Base-by-base conservation (phyloP, 495 filamentous ascomycete species). In the Staphylotrichum tortipilum region DNA sequence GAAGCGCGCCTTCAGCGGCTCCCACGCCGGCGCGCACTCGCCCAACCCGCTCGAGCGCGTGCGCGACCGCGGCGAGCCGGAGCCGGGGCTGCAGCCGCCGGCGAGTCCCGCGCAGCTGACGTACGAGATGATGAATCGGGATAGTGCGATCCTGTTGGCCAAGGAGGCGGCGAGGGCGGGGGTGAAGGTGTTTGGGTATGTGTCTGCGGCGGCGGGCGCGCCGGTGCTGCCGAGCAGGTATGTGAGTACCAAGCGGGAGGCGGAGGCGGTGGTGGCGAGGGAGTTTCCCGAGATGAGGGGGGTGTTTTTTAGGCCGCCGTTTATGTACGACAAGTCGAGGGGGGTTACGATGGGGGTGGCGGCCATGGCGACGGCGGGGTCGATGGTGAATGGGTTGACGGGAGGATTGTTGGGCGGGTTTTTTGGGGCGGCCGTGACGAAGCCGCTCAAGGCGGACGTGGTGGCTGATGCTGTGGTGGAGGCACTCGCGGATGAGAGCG, bases 71-170 rank as follows among this genome's bases (percentile, higher is more conserved):
- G 19, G 35, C 17, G 17, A 5, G 11, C 11, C 18, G 9, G 26
- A 10, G 21, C 22, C 3, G n/a, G 38, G 4, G 28, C 66, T 87
- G 43, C 67, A 76, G 57, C 73, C 80, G n/a, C 73, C 81, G 46
- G 83, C 86, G 61, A 68, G 68, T 28, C 76, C 81, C 59, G 80
- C 80, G 17, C 86, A 94, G 68, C 67, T 95, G 59, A 96, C 90
- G 30, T 98, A 98, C 72, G 92, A 98, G 76, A 78, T 89, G 54
- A 96, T 98, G 88, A 98, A 98, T 71, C 79, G 92, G 51, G 94
- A 98, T 55, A 72, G 68, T 61, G 83, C 84, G 11, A 85, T 97
- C 53, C 78, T 82, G 41, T 73, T 98, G n/a, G 92, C 91, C 10
- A 81, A 85, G 60, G 87, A 94, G 68, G 79, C 89, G 9, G 74